Percentiles rank a stretch among this genome's conserved stretches.
These are phyloP conservation scores for Aspergillus olivimuriae DNA, from an alignment of 495 filamentous ascomycete species.

Conservation along the genomic window DNA sequence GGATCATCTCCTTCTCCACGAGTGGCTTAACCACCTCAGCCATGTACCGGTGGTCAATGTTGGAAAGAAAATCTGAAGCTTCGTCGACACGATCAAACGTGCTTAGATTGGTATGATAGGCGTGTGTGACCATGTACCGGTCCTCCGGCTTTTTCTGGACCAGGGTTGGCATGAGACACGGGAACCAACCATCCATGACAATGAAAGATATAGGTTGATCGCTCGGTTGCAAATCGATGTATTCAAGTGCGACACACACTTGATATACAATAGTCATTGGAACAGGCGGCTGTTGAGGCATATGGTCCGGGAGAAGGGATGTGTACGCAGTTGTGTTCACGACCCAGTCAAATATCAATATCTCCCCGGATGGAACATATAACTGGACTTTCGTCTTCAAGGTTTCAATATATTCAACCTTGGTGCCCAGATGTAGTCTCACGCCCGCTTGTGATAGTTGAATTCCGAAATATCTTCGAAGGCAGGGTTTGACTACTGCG, in stretches of 20 bases:
- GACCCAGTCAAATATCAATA: background rate
- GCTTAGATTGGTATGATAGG: constrained; percentile 1
- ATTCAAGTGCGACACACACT: background rate
- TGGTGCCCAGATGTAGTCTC: background rate
- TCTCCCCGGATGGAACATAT: background rate
- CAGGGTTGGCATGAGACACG: constrained; percentile 4
- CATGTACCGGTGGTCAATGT: background rate
- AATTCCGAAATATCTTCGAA: background rate
- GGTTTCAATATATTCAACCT: background rate
- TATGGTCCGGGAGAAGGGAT: background rate
- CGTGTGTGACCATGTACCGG: constrained; percentile 3
- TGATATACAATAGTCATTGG: constrained; percentile 1
- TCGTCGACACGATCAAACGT: background rate
- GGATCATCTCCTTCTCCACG: constrained; percentile 2
- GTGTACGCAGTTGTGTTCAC: constrained; percentile 6
- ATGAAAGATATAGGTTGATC: constrained; percentile 4
- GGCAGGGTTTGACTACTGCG: background rate
- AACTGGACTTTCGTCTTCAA: background rate
- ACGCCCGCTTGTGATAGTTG: constrained; percentile 1
- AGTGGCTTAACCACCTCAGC: background rate
- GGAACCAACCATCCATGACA: constrained; percentile 8
- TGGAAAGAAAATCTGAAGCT: background rate
- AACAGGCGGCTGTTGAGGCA: constrained; percentile 1
- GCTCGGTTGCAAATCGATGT: background rate
- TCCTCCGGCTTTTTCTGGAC: background rate